phyloP scores from a whole-genome alignment of 345 rosid genomes.

The Turnera subulata region DNA sequence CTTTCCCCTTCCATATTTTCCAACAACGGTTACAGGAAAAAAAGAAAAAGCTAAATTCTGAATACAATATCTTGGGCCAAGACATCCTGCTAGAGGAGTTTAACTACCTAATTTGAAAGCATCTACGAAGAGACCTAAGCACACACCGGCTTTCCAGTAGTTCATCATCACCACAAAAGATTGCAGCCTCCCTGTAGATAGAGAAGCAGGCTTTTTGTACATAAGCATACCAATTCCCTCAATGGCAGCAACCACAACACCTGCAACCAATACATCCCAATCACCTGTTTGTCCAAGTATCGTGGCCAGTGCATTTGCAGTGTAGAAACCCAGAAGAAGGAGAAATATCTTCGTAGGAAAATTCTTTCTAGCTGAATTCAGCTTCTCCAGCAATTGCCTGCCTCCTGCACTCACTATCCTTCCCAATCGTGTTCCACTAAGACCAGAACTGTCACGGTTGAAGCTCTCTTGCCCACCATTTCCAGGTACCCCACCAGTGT shows the following conservation, averaged over 20 bases:
- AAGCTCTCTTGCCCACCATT: slow-evolving; percentile 50
- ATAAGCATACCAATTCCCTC: slow-evolving; percentile 94
- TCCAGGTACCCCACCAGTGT: slow-evolving; percentile 64
- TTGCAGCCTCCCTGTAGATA: slow-evolving; percentile 49
- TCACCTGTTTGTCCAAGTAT: slow-evolving; percentile 99
- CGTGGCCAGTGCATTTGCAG: slow-evolving; percentile 94
- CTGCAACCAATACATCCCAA: slow-evolving; percentile 95
- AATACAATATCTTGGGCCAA: no score
- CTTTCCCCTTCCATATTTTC: no score
- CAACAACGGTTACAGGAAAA: no score
- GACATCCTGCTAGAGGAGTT: no score
- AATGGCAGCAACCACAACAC: slow-evolving; percentile 87
- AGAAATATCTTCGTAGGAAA: slow-evolving; percentile 89
- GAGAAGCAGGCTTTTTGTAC: slow-evolving; percentile 58
- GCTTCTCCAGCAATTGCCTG: slow-evolving; percentile 65
- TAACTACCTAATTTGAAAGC: slow-evolving; percentile 93
- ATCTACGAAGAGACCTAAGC: slow-evolving; percentile 96
- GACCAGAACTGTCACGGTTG: slow-evolving; percentile 47
- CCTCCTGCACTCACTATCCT: slow-evolving; percentile 85
- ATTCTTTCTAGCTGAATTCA: slow-evolving; percentile 77
- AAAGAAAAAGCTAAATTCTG: no score
- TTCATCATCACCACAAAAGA: slow-evolving; percentile 77
- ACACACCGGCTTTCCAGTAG: slow-evolving; percentile 95
- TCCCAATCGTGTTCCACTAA: slow-evolving; percentile 79
- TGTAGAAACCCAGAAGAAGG: slow-evolving; percentile 83